Conservation (phyloP, 108 stramenopile genomes). For the Chaetoceros muelleri region DNA sequence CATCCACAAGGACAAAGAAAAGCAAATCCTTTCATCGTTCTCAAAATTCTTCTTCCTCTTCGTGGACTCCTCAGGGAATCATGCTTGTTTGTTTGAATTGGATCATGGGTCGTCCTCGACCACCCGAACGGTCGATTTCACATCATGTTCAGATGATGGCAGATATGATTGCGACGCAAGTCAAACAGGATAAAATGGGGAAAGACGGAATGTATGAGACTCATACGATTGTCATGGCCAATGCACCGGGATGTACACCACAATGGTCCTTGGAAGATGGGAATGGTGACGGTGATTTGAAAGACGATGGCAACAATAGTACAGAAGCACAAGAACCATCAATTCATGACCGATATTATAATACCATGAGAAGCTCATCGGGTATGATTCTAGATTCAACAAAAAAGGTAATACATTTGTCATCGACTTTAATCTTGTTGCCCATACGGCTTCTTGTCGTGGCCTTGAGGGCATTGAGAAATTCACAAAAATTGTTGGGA, state of each 20-base stretch:
- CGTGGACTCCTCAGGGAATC: constrained; percentile 31
- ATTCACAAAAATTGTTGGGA: constrained; percentile 3
- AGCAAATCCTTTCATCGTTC: background rate
- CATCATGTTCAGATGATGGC: constrained; percentile 36
- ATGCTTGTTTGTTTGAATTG: constrained; percentile 37
- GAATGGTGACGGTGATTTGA: background rate
- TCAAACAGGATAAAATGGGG: constrained; percentile 33
- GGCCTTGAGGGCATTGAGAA: constrained; percentile 31
- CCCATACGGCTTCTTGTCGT: constrained; percentile 59
- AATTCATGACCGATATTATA: background rate
- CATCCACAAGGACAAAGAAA: constrained; percentile 2
- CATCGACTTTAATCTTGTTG: constrained; percentile 53
- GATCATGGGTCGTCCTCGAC: constrained; percentile 43
- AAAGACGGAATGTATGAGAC: constrained; percentile 74
- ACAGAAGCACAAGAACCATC: background rate
- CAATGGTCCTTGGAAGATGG: background rate
- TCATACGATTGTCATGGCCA: constrained; percentile 37
- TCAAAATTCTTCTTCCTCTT: constrained; percentile 8
- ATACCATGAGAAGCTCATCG: constrained; percentile 4
- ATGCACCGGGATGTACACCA: constrained; percentile 17
- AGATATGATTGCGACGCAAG: constrained; percentile 29
- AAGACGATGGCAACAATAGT: background rate
- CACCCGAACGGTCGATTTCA: constrained; percentile 53
- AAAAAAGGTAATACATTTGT: constrained; percentile 42
- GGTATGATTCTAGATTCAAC: constrained; percentile 51